These are phyloP conservation scores for Huntiella moniliformis DNA, from an alignment of 2,329 filamentous ascomycete genomes.

Conservation along the genomic window DNA sequence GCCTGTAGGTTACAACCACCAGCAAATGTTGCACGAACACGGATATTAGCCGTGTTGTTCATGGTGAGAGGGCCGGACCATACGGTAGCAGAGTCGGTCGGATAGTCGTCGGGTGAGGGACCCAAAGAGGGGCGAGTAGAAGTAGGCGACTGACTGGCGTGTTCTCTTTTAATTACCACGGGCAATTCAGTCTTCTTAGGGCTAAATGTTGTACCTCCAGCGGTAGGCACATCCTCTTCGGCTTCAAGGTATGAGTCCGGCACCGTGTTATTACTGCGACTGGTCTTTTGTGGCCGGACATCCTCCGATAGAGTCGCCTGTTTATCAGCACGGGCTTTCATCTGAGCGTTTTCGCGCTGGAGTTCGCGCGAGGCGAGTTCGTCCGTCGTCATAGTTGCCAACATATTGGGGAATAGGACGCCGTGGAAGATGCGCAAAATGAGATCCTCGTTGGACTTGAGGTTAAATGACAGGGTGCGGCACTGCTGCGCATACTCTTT, in stretches of 20 bases:
- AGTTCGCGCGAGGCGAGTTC: constrained; percentile 86
- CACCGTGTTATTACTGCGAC: constrained; percentile 81
- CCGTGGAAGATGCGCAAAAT: constrained; percentile 56
- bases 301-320: constrained; percentile 69
- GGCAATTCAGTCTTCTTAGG: not conserved
- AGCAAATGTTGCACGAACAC: constrained; percentile 61
- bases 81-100: constrained; percentile 55
- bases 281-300: constrained; percentile 74
- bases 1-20: constrained; percentile 56
- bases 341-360: constrained; percentile 55
- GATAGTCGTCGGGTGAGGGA: constrained; percentile 38
- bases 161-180: constrained; percentile 19
- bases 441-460: constrained; percentile 73
- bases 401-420: constrained; percentile 49
- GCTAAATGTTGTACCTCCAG: constrained; percentile 13
- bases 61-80: constrained; percentile 65
- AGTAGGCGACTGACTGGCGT: constrained; percentile 27
- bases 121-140: constrained; percentile 40
- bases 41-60: constrained; percentile 58
- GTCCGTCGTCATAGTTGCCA: constrained; percentile 76
- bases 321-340: constrained; percentile 62
- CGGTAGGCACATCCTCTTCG: constrained; percentile 15
- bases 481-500: constrained; percentile 43
- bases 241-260: constrained; percentile 36
- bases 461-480: constrained; percentile 62